Evolutionary conservation across 73 alveolate species (phyloP), one percentile per base, ranked within the genome.

Genomic region (Uronychia binucleata): DNA sequence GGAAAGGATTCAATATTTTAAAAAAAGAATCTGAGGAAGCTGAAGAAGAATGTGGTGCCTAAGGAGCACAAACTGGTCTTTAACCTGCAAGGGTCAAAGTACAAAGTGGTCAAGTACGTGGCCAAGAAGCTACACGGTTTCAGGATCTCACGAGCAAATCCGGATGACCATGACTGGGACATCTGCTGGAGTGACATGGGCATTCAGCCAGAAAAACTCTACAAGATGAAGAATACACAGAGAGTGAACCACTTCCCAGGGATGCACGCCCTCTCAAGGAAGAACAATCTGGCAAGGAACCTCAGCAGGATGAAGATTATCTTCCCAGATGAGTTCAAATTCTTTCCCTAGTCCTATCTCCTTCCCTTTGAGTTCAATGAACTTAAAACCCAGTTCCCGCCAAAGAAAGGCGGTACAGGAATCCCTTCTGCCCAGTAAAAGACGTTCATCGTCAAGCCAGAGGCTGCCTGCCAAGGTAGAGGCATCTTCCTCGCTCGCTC

Each of bases 221-320:
- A 89, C 1, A 59, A 80, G 59, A 91, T 91, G 93, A 86, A 83
- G 35, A 83, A 91, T 59, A 86, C 86, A 33, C 85, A 90, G 75
- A 90, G 83, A 59, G 32, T 90, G 82, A 90, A 90, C 59, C 95
- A 90, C 34, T 90, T 90, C 77, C 95, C 95, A 31, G 86, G 90
- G 1, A 90, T 90, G 95, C 83, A 74, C 34, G 77, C 58, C 58
- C 84, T 90, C 5, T 90, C 92, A 25, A 59, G 95, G 30, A 90
- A 90, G 79, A 90, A 90, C 32, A 57, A 81, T 58, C 85, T 90
- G 35, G 95, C 90, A 28, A 90, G 83, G 86, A 90, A 90, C 76
- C 75, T 90, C 31, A 84, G 85, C 74, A 34, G 58, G 77, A 34
- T 90, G 84, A 60, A 84, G 74, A 90, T 58, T 27, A 46, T 90